Evolutionary conservation across 2,329 filamentous ascomycete genomes (phyloP), one percentile per base, ranked within the genome.

Genomic region (Apiospora koreana): DNA sequence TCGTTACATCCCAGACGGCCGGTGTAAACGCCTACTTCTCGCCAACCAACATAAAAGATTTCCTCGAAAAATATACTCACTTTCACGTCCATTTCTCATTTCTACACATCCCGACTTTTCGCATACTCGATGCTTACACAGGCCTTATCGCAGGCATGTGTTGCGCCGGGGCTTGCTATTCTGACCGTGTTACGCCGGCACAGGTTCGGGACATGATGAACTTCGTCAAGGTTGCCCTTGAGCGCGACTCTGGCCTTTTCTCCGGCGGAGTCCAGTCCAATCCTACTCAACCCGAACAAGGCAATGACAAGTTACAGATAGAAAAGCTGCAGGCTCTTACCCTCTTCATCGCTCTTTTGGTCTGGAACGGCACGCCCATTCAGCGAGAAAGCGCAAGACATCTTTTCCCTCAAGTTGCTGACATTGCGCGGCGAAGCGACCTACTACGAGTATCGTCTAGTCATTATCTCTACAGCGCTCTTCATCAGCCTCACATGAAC

Each of bases 131-230:
- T 72, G 88, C 89, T 65, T 90, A 91, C 78, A 89, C 90, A 71
- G 90, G 91, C 73, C 85, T 94, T 72, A 82, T 93, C 67, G 85
- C 92, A 71, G 86, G 87, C 72, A 92, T 94, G 85, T 89, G 92
- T 76, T 93, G 90, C 78, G 86, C 93, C 75, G 92, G 92, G 46
- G 92, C 92, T 50, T 92, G 93, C 70, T 94, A 94, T 80, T 93
- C 92, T 68, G 86, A 92, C 69, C 86, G 85, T 72, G 82, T 92
- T 72, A 82, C 84, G 38, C 80, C 89, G 62, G 82, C 85, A 71
- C 85, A 92, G 73, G 89, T 92, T 73, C 89, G 92, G 72, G 88
- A 89, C 77, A 85, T 93, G 80, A 92, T 92, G 86, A 88, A 92
- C 71, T 84, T 88, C 68, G 83, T 91, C 43, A 88, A 88, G 73